Base-by-base conservation (phyloP, 2,329 filamentous ascomycete species). In the Monosporascus sp. region DNA sequence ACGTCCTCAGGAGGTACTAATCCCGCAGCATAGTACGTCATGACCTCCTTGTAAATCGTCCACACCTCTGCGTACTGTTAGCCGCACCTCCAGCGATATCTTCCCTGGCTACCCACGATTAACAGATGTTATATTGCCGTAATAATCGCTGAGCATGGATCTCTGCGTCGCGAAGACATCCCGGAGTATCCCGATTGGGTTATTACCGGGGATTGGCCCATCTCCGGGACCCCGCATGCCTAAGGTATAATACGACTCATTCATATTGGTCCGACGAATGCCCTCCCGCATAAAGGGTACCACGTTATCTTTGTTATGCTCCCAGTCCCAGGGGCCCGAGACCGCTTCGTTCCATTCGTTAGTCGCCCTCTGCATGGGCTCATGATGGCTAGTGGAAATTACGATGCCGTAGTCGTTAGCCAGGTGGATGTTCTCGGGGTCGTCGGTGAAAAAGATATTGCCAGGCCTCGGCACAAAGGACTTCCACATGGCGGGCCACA, bases 401-500 rank as follows among this genome's bases (percentile, higher is more conserved):
- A 86, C 81, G 41, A 87, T 81, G 2, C 81, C 84, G 54, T 84
- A 86, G 52, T 79, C 77, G 52, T 87, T 80, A 0, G 84, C 84
- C 5, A 83, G 72, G 3, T 75, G 72, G 56, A 84, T 79, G 47
- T 80, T 87, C 7, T 74, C 69, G 0, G 76, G 71, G 50, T 87
- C 84, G 48, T 87, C 84, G 0, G 81, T 76, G 59, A 82, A 81
- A 68, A 88, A 87, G 57, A 80, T 81, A 37, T 77, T 77, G 8
- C 74, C 74, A 0, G 74, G 75, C 3, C 70, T 70, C 2, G 74
- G 74, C 38, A 72, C 74, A 14, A 69, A 73, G 6, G 78, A 77
- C 82, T 59, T 55, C 61, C 84, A 87, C 78, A 83, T 83, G 0
- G 84, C 82, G 0, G 84, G 85, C 85, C 85, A 87, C 51, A 87